phyloP scores from a whole-genome alignment of 495 filamentous ascomycete genomes.

The Hypoxylon lenormandii region DNA sequence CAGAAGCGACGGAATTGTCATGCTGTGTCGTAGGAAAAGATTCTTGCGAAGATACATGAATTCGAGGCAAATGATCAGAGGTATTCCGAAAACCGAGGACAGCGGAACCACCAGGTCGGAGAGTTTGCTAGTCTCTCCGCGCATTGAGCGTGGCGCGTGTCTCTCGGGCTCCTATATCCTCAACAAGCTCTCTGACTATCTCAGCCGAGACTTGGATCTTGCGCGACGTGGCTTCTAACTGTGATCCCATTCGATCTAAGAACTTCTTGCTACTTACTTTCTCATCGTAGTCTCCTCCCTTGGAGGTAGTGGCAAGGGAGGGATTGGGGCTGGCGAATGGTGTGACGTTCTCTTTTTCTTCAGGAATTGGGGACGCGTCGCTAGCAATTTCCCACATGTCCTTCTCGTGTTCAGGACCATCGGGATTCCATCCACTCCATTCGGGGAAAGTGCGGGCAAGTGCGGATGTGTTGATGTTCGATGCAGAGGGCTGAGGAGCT shows the following conservation, averaged over 20 bases:
- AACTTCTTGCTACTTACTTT: conserved; percentile 28
- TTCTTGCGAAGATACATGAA: background rate
- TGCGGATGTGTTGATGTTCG: conserved; percentile 70
- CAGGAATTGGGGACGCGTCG: conserved; percentile 23
- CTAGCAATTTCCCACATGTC: conserved; percentile 42
- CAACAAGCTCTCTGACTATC: background rate
- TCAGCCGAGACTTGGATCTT: background rate
- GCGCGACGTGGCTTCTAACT: background rate
- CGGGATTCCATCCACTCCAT: conserved; percentile 56
- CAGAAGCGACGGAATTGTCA: background rate
- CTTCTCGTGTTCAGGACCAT: conserved; percentile 38
- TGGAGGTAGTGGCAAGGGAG: conserved; percentile 27
- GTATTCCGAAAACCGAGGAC: background rate
- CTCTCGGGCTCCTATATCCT: background rate
- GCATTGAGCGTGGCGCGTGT: conserved; percentile 7
- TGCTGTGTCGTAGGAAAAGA: background rate
- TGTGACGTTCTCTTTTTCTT: conserved; percentile 57
- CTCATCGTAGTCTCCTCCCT: conserved; percentile 14
- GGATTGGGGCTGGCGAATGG: conserved; percentile 44
- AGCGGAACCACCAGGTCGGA: background rate
- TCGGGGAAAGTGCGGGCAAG: conserved; percentile 73
- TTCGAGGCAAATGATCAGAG: background rate
- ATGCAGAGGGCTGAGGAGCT: conserved; percentile 27
- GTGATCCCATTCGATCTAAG: background rate
- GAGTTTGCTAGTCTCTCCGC: background rate